Conservation (phyloP, 164 flowering plant genomes). For the Taxillus chinensis region DNA sequence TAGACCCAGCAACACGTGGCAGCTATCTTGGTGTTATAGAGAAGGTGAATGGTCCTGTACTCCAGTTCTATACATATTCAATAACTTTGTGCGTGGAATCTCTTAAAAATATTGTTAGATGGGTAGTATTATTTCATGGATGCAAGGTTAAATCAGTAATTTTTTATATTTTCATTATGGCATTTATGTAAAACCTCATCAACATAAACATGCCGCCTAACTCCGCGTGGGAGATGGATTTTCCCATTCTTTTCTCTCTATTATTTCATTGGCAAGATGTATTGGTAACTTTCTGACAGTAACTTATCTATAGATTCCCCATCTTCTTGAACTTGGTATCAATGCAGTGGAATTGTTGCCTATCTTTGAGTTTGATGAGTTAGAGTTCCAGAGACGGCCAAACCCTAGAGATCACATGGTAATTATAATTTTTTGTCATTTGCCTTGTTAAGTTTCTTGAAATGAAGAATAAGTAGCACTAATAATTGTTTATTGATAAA, state of each 20-base stretch:
- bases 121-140: no score
- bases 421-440: constrained; percentile 8
- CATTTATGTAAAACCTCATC: no score
- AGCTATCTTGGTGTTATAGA: constrained; percentile 91
- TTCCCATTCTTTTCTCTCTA: no score
- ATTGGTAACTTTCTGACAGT: no score
- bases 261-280: no score
- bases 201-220: no score
- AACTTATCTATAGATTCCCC: constrained; percentile 59
- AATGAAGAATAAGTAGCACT: background rate
- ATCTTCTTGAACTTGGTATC: constrained; percentile 88
- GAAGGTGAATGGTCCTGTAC: constrained; percentile 41
- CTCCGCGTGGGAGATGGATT: no score
- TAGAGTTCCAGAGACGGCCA: constrained; percentile 81
- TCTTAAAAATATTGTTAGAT: background rate
- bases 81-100: background rate
- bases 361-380: constrained; percentile 92
- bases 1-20: constrained; percentile 61
- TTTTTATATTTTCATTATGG: no score
- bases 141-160: no score
- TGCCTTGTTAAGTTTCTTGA: background rate
- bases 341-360: constrained; percentile 95
- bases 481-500: no score
- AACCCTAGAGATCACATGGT: constrained; percentile 97
- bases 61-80: no score